Base-by-base conservation (phyloP, 257 asterid genomes). In the Fraxinus cuspidata region DNA sequence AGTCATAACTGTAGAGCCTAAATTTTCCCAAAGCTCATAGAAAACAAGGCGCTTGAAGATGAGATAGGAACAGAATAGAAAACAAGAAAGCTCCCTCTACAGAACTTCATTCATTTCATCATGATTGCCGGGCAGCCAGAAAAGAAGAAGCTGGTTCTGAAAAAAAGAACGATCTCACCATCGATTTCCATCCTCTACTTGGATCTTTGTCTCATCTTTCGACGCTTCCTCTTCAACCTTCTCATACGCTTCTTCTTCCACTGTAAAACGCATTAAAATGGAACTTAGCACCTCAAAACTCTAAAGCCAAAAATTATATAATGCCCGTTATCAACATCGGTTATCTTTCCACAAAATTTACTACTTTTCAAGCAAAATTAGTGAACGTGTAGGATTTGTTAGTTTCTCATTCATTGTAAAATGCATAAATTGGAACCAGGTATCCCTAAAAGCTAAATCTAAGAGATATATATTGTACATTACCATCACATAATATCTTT, bases 231-330 rank as follows among this genome's bases (percentile, higher is more conserved):
- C 80, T 70, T 70, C 51, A 70, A 70, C 49, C 73, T 70, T 32
- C 73, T 70, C 73, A 70, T 70, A 3, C 73, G 73, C 73, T 70
- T 70, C 73, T 70, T 70, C 73, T 70, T 70, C 73, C 74, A 71
- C 74, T 71, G 74, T 51, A 40, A 71, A 71, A 47, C 16, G 58
- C 58, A 47, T 47, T 16, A 56, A 56, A 56, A 56, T 56, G 65
- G 28, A n/a, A 56, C 65, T 56, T 56, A 6, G 1, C 65, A n/a
- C n/a, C 27, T n/a, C 12, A 56, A n/a, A 56, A 19, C 10, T 13
- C 4, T 6, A 2, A 5, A 56, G 28, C 28, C 21, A n/a, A 56
- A 6, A 16, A 18, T 18, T 16, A n/a, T 7, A 56, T 7, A 53
- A 19, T 6, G 4, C 12, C 25, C 65, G n/a, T 56, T n/a, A n/a